Conservation (phyloP, 768 basidiomycete species). For the Suillus subalutaceus region DNA sequence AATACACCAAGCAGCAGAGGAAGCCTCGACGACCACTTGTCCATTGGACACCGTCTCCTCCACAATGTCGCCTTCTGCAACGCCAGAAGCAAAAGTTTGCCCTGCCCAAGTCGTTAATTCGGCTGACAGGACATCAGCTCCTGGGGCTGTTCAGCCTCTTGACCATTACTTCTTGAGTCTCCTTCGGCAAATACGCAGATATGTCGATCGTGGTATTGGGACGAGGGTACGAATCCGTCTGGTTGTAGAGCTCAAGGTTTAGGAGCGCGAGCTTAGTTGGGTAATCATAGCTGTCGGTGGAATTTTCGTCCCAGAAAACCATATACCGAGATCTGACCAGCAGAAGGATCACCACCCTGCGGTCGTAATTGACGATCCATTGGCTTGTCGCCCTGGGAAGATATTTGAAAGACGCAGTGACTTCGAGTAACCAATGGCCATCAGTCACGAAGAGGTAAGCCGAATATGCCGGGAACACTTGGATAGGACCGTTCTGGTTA, state of each 20-base stretch:
- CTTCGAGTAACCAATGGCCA: slow-evolving; percentile 46
- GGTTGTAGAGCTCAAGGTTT: slow-evolving; percentile 55
- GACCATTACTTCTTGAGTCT: slow-evolving; percentile 35
- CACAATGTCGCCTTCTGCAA: slow-evolving; percentile 38
- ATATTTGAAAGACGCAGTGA: slow-evolving; percentile 49
- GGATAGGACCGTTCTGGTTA: slow-evolving; percentile 48
- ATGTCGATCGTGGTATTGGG: slow-evolving; percentile 50
- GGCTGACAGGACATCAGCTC: slow-evolving; percentile 47
- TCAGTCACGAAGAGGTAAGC: slow-evolving; percentile 56
- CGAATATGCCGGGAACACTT: slow-evolving; percentile 57
- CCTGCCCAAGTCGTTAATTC: slow-evolving; percentile 54
- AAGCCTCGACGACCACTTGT: slow-evolving; percentile 38
- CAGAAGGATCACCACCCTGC: slow-evolving; percentile 48
- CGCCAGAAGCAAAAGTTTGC: slow-evolving; percentile 45
- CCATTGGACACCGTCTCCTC: slow-evolving; percentile 43
- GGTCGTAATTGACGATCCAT: slow-evolving; percentile 56
- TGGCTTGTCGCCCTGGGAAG: slow-evolving; percentile 52
- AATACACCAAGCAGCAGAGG: slow-evolving; percentile 40
- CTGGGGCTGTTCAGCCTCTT: slow-evolving; percentile 49
- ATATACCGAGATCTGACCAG: slow-evolving; percentile 46
- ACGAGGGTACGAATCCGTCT: slow-evolving; percentile 44
- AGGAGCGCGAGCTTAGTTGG: slow-evolving; percentile 51
- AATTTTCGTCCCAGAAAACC: too few relatives aligned
- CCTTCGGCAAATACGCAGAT: slow-evolving; percentile 39
- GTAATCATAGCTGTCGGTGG: slow-evolving; percentile 21